phyloP scores from a whole-genome alignment of 768 basidiomycete species.

The Exsudoporus frostii region DNA sequence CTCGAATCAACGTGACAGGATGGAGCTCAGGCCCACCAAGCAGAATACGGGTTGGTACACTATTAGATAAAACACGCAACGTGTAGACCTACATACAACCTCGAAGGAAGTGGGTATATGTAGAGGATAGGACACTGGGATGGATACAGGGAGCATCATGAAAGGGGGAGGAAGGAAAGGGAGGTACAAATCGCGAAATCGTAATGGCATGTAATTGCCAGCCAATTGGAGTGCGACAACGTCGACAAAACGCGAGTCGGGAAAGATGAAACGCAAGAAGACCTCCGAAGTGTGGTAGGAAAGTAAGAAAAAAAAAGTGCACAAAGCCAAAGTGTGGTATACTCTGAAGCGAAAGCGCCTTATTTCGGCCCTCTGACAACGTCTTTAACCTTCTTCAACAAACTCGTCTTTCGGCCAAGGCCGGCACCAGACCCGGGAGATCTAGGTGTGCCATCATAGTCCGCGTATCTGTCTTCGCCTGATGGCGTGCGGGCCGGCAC shows the following conservation, averaged over 20 bases:
- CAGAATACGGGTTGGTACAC: conserved; percentile 25
- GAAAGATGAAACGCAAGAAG: conserved; percentile 4
- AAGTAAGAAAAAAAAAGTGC: conserved; percentile 1
- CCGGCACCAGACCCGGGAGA: conserved; percentile 39
- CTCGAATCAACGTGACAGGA: neutral
- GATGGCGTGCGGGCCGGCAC: conserved; percentile 23
- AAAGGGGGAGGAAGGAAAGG: neutral
- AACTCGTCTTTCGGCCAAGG: conserved; percentile 70
- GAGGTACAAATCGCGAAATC: conserved; percentile 9
- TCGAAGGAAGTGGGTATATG: conserved; percentile 30
- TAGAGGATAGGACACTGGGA: conserved; percentile 30
- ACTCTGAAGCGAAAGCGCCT: conserved; percentile 7
- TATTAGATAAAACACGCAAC: conserved; percentile 29
- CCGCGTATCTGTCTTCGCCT: conserved; percentile 36
- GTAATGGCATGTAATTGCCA: conserved; percentile 4
- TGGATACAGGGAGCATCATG: conserved; percentile 32
- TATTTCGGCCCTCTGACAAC: conserved; percentile 60
- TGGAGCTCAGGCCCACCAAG: neutral
- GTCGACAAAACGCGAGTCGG: neutral
- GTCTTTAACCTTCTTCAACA: conserved; percentile 76
- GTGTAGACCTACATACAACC: conserved; percentile 35
- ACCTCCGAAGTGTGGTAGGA: conserved; percentile 5
- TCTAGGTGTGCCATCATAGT: conserved; percentile 45
- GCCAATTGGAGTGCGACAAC: neutral
- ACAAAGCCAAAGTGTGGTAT: conserved; percentile 7